phyloP scores from a whole-genome alignment of 2,329 filamentous ascomycete species.

The Aspergillus pseudonomiae region DNA sequence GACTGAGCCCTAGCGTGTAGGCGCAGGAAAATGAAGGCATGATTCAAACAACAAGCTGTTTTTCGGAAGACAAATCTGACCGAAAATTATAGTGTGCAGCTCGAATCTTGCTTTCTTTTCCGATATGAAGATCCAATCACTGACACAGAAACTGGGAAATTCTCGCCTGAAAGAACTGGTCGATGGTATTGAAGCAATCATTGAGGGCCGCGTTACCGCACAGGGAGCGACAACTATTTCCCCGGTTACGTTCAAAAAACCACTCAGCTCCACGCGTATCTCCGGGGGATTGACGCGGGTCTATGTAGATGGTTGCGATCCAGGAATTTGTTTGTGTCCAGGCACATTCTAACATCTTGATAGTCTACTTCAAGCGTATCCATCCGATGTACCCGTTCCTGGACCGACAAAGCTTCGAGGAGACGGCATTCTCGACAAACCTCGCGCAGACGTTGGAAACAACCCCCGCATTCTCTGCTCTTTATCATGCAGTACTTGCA shows the following conservation, averaged over 20 bases:
- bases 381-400: constrained; percentile 48
- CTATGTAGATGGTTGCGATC: not conserved
- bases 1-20: not conserved
- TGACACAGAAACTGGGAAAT: not conserved
- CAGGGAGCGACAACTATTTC: not conserved
- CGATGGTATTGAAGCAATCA: not conserved
- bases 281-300: not conserved
- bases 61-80: not conserved
- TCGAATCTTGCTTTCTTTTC: constrained; percentile 2
- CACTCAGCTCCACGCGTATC: not conserved
- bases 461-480: constrained; percentile 49
- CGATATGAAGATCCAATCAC: not conserved
- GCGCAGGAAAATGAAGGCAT: not conserved
- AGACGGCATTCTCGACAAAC: constrained; percentile 45
- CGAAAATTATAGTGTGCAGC: not conserved
- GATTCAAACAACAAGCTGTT: not conserved
- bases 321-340: no score
- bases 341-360: not conserved
- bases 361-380: constrained; percentile 44
- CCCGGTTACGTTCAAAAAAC: constrained; percentile 1
- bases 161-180: not conserved
- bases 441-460: constrained; percentile 56
- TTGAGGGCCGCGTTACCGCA: not conserved
- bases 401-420: constrained; percentile 39
- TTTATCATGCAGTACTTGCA: constrained; percentile 42